Evolutionary conservation across 352 stramenopile species (phyloP).

Genomic region (Pythium utonaiense): DNA sequence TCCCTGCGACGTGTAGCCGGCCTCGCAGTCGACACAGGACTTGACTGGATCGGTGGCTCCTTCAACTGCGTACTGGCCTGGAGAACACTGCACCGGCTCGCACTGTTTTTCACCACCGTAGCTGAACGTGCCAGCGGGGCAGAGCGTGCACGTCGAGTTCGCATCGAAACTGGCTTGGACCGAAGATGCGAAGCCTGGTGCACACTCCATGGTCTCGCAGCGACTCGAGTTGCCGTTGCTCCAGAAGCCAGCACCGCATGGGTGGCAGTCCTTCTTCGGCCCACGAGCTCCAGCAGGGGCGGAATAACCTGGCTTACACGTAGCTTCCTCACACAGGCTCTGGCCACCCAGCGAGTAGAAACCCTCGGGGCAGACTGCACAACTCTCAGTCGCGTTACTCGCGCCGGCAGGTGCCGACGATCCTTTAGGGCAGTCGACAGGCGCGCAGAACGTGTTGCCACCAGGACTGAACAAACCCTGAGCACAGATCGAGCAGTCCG

Average conservation of each 20-base stretch:
- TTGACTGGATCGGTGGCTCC: slow-evolving; percentile 25
- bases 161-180: slow-evolving; percentile 23
- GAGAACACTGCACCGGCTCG: slow-evolving; percentile 27
- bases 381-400: slow-evolving; percentile 23
- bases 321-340: slow-evolving; percentile 26
- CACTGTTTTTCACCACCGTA: slow-evolving; percentile 33
- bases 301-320: slow-evolving; percentile 32
- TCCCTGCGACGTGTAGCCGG: slow-evolving; percentile 33
- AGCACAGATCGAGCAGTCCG: slow-evolving; percentile 32
- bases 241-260: slow-evolving; percentile 36
- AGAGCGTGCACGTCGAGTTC: slow-evolving; percentile 29
- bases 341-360: slow-evolving; percentile 38
- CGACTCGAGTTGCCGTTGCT: slow-evolving; percentile 25
- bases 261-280: slow-evolving; percentile 34
- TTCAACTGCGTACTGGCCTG: slow-evolving; percentile 25
- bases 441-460: slow-evolving; percentile 23
- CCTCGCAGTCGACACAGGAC: slow-evolving; percentile 30
- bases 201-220: slow-evolving; percentile 29
- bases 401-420: slow-evolving; percentile 26
- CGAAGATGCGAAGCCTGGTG: slow-evolving; percentile 26
- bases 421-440: slow-evolving; percentile 29
- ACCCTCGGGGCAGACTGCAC: slow-evolving; percentile 24
- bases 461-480: slow-evolving; percentile 38
- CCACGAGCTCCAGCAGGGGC: slow-evolving; percentile 26
- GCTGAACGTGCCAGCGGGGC: slow-evolving; percentile 30